Conservation (phyloP, 176 grass and related monocot genomes). For the Avena sativa region DNA sequence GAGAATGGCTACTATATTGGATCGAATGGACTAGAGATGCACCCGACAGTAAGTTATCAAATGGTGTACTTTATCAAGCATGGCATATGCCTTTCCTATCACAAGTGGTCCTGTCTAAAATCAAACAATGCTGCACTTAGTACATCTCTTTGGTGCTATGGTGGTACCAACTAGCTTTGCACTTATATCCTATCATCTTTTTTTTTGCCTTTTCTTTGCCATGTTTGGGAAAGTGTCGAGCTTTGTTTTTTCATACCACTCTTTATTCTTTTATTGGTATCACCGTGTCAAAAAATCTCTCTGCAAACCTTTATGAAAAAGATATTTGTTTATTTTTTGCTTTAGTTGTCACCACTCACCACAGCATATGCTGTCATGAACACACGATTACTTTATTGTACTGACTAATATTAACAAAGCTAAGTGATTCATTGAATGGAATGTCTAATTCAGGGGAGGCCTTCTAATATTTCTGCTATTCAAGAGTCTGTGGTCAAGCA, state of each 20-base stretch:
- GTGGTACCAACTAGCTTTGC: slow-evolving; percentile 50
- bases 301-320: background rate
- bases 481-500: slow-evolving; percentile 28
- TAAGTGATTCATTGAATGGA: slow-evolving; percentile 25
- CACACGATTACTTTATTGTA: slow-evolving; percentile 10
- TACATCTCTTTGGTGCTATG: slow-evolving; percentile 36
- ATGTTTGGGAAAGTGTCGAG: slow-evolving; percentile 44
- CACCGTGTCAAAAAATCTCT: slow-evolving; percentile 28
- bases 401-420: slow-evolving; percentile 24
- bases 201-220: slow-evolving; percentile 38
- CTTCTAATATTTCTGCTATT: slow-evolving; percentile 24
- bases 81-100: slow-evolving; percentile 34
- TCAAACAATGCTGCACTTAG: slow-evolving; percentile 30
- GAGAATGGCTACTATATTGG: slow-evolving; percentile 63
- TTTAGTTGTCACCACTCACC: slow-evolving; percentile 24
- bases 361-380: slow-evolving; percentile 30
- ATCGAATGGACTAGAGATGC: slow-evolving; percentile 65
- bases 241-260: slow-evolving; percentile 16
- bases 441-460: slow-evolving; percentile 26
- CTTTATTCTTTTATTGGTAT: slow-evolving; percentile 41
- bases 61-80: slow-evolving; percentile 34
- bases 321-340: background rate
- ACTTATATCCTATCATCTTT: slow-evolving; percentile 53
- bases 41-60: slow-evolving; percentile 64
- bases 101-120: slow-evolving; percentile 41